Evolutionary conservation across 164 flowering plant genomes (phyloP), one percentile per base, ranked within the genome.

Genomic region (Umbellularia californica): DNA sequence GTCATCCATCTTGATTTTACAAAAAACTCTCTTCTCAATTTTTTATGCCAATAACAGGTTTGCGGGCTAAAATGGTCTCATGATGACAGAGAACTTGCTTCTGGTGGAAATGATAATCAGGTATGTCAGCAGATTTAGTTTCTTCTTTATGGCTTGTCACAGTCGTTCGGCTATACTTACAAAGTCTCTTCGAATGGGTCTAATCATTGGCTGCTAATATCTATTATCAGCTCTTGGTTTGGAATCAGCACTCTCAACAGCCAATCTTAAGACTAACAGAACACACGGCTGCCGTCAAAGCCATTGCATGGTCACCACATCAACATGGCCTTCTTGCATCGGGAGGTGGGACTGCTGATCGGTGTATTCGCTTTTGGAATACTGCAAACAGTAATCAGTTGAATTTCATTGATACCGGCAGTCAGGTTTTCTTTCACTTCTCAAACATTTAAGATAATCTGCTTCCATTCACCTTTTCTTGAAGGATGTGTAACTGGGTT

Each of bases 41-140:
- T 74, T 74, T 67, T n/a, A 3, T 72, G 63, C 20, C 5, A 68
- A 24, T 60, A 27, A 20, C 86, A 95, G 99, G 97, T 96, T 7
- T 94, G 99, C 79, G 98, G 98, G 50, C 80, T 96, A 72, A 94
- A 96, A 86, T 96, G 98, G 99, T 94, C 99, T 10, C 93, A 88
- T 76, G 99, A 96, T 83, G 99, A 96, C 81, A 86, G 94, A 75
- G 99, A 96, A 80, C 97, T 96, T 69, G 99, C 99, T 69, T 96
- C 99, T 0, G 99, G 99, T 70, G 99, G 99, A 28, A 96, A 96
- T 79, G 99, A 96, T 79, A 96, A 96, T 84, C 99, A 95, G 99
- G 99, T 95, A 75, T 50, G 17, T 23, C 6, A 12, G 12, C 25
- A 13, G 27, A n/a, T 52, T 7, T 19, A 20, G 20, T 69, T 47